A percentile compares a stretch with the other conserved stretches of the same genome.
Conservation (phyloP, 371 early-diverging fungal species). For the Mortierella sp. region DNA sequence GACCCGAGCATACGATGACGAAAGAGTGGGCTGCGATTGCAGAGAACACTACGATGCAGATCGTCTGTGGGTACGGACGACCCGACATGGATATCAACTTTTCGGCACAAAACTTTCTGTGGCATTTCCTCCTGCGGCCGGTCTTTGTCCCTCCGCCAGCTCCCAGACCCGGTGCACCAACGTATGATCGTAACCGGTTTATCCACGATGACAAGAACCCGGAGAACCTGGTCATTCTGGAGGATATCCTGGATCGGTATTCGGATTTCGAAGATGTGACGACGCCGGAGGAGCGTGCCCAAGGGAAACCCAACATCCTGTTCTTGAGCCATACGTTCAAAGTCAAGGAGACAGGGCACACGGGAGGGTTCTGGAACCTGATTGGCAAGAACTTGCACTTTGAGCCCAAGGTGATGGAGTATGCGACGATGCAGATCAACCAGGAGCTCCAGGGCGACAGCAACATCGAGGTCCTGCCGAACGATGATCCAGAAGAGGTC, state of each 20-base stretch:
- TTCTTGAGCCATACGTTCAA: constrained; percentile 30
- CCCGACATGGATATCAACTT: constrained; percentile 15
- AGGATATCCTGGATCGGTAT: constrained; percentile 35
- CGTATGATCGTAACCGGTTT: not conserved
- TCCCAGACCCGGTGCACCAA: not conserved
- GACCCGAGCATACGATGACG: not conserved
- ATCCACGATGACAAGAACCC: not conserved
- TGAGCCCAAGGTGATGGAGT: constrained; percentile 31
- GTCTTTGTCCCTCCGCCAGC: constrained; percentile 10
- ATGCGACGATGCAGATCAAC: constrained; percentile 19
- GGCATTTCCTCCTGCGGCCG: constrained; percentile 30
- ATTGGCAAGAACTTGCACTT: constrained; percentile 33
- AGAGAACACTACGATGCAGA: constrained; percentile 35
- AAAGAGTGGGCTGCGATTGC: constrained; percentile 21
- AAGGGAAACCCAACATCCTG: constrained; percentile 1
- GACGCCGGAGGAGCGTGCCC: not conserved
- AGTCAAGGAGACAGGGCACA: constrained; percentile 4
- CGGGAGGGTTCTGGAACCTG: constrained; percentile 12
- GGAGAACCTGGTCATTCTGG: constrained; percentile 11
- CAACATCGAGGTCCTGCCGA: constrained; percentile 1
- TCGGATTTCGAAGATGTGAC: constrained; percentile 3
- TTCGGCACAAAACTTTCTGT: constrained; percentile 16
- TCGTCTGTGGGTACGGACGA: constrained; percentile 21
- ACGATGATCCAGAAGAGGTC: constrained; percentile 28
- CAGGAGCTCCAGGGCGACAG: constrained; percentile 16